A percentile compares a stretch with the other conserved stretches of the same genome.
These are phyloP conservation scores for Mariannaea elegans DNA, from an alignment of 2,329 filamentous ascomycete genomes.

Conservation along the genomic window DNA sequence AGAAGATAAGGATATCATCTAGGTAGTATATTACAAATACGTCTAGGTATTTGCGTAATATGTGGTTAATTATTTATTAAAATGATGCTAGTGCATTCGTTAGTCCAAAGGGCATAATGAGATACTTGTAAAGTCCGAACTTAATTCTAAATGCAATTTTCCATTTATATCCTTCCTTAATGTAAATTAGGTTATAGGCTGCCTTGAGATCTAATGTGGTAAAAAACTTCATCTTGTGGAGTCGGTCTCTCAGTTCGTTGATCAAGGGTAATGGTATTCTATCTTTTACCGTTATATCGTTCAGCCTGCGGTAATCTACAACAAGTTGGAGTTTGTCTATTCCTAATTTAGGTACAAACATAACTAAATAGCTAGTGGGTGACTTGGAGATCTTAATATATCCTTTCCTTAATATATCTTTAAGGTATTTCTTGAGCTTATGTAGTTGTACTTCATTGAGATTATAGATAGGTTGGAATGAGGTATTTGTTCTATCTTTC, in stretches of 20 bases:
- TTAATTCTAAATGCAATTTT: constrained; percentile 46
- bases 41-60: constrained; percentile 26
- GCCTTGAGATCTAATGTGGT: constrained; percentile 28
- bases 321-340: no score
- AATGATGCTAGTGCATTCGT: constrained; percentile 31
- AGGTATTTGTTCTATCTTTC: constrained; percentile 12
- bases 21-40: constrained; percentile 24
- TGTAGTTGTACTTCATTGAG: constrained; percentile 25
- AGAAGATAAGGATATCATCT: constrained; percentile 35
- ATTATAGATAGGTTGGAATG: constrained; percentile 20
- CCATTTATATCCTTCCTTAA: constrained; percentile 45
- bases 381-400: constrained; percentile 38
- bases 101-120: constrained; percentile 43
- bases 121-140: constrained; percentile 46
- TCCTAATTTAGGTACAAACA: constrained; percentile 38
- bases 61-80: constrained; percentile 30
- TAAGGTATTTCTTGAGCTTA: constrained; percentile 34
- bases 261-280: constrained; percentile 35
- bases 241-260: constrained; percentile 32
- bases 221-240: constrained; percentile 26
- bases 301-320: no score
- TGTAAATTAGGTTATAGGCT: constrained; percentile 44
- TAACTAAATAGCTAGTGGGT: constrained; percentile 46
- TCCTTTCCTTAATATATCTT: constrained; percentile 40
- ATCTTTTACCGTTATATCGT: neutral